Conservation (phyloP, 1,139 yeast genomes). For the Blastobotrys aristatus region DNA sequence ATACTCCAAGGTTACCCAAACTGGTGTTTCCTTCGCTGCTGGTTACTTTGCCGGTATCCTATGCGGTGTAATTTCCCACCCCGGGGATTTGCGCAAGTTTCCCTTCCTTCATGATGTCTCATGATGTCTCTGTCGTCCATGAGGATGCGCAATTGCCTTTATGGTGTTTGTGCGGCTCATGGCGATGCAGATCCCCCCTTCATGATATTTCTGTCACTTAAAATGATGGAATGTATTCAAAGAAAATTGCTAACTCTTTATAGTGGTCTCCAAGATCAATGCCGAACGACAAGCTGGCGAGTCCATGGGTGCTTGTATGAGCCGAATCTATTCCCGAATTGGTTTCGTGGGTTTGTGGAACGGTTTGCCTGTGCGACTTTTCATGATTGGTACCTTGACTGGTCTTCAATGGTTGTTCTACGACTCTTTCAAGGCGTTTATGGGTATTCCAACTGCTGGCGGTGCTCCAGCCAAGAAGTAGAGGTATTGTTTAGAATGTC, state of each 20-base stretch:
- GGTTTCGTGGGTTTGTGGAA: constrained; percentile 93
- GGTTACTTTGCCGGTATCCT: constrained; percentile 96
- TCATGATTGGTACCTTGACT: constrained; percentile 95
- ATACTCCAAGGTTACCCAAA: constrained; percentile 61
- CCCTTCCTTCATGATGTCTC: too few species aligned
- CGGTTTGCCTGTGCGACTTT: constrained; percentile 88
- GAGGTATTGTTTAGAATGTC: too few species aligned
- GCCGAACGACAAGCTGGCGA: constrained; percentile 67
- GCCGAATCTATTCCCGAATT: constrained; percentile 69
- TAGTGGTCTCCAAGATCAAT: constrained; percentile 89
- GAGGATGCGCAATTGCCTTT: too few species aligned
- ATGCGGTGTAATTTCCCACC: constrained; percentile 92
- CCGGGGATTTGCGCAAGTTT: too few species aligned
- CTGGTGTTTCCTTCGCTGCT: constrained; percentile 88
- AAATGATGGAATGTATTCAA: too few species aligned
- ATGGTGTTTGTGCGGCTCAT: too few species aligned
- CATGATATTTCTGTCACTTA: too few species aligned
- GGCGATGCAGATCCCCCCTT: too few species aligned
- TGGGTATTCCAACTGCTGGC: constrained; percentile 82
- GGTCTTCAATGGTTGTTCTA: constrained; percentile 95
- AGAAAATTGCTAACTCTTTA: too few species aligned
- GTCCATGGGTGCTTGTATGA: constrained; percentile 58
- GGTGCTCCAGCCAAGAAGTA: constrained; percentile 11
- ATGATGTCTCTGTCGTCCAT: too few species aligned
- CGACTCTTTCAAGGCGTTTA: constrained; percentile 86